Conservation (phyloP, 2,329 filamentous ascomycete species). For the Stemphylium lycopersici region DNA sequence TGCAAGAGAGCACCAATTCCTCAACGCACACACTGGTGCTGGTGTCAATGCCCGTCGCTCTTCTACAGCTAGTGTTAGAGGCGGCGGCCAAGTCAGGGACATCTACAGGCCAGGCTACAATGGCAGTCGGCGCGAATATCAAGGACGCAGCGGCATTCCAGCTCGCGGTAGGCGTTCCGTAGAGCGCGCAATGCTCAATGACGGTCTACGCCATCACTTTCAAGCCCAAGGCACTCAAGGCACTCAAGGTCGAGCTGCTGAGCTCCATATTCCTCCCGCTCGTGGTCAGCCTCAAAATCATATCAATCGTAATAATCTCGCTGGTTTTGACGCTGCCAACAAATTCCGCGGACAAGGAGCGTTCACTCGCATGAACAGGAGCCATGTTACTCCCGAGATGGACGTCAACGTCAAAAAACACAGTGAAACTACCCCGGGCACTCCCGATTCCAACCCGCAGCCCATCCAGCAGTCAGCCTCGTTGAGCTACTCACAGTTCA, state of each 20-base stretch:
- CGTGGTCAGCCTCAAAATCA: not conserved
- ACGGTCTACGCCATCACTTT: not conserved
- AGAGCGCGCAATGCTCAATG: not conserved
- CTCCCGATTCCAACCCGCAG: no score
- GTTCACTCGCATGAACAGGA: no score
- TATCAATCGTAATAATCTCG: no score
- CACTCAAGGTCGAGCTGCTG: no score
- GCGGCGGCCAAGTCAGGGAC: not conserved
- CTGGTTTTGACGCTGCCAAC: no score
- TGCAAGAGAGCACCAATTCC: not conserved
- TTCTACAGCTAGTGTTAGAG: not conserved
- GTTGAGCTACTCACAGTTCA: no score
- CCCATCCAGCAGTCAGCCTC: no score
- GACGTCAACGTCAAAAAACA: not conserved
- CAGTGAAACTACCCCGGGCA: no score
- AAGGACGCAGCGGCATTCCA: not conserved
- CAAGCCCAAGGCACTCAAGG: not conserved
- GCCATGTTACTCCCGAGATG: no score
- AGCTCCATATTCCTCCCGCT: not conserved
- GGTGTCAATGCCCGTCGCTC: slow-evolving; percentile 3
- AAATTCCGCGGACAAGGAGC: no score
- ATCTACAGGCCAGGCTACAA: not conserved
- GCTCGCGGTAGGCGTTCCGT: not conserved
- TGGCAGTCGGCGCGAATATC: not conserved
- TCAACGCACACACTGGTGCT: slow-evolving; percentile 8